A percentile compares a stretch with the other conserved stretches of the same genome.
Conservation (phyloP, 176 grass and related monocot genomes). For the Oryza australiensis region DNA sequence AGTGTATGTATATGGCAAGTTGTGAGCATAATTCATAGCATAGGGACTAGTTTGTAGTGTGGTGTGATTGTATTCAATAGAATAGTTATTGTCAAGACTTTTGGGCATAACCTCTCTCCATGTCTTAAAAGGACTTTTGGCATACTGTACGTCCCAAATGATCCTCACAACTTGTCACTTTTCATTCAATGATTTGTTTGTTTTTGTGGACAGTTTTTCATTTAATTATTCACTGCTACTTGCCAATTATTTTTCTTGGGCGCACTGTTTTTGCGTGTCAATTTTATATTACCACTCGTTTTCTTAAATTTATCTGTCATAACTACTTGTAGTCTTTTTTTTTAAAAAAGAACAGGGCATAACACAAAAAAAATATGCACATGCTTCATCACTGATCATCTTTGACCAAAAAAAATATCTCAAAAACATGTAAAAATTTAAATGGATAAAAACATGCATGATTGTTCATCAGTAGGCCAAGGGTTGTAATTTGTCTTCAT, state of each 20-base stretch:
- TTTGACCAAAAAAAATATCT: background rate
- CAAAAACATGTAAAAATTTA: background rate
- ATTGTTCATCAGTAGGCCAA: background rate
- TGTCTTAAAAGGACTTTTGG: background rate
- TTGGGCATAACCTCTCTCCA: background rate
- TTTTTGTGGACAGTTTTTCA: background rate
- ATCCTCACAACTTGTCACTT: conserved; percentile 24
- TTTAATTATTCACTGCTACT: background rate
- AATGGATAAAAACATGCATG: background rate
- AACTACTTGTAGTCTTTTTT: background rate
- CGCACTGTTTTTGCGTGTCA: background rate
- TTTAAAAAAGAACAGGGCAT: background rate
- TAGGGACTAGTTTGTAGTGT: background rate
- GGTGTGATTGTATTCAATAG: background rate
- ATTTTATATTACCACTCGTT: background rate
- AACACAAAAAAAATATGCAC: background rate
- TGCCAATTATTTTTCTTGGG: conserved; percentile 4
- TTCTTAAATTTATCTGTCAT: background rate
- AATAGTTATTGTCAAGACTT: conserved; percentile 31
- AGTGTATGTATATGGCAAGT: background rate
- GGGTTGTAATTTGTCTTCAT: background rate
- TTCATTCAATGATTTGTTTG: conserved; percentile 9
- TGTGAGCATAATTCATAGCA: background rate
- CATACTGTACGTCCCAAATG: conserved; percentile 18
- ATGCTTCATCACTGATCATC: background rate